Base-by-base conservation (phyloP, 2,329 filamentous ascomycete species). In the Gnomoniopsis smithogilvyi region DNA sequence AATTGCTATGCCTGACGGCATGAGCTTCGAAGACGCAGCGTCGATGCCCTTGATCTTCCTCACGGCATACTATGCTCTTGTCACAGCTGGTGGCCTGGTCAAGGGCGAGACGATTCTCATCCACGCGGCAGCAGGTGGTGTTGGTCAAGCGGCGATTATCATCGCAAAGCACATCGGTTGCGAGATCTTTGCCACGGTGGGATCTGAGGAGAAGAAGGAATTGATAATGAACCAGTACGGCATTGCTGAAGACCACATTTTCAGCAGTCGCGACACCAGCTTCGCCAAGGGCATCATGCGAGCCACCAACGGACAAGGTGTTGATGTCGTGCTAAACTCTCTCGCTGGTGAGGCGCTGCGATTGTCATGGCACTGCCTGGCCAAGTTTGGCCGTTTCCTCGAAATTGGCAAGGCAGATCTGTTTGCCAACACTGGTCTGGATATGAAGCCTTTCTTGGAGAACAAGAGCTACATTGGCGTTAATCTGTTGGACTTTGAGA, bases 291-390 rank as follows among this genome's bases (percentile, higher is more conserved):
- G 64, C 15, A 57, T 72, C 6, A 59, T 58, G 51, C 54, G 60
- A 11, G 59, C 61, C 6, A 72, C 69, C 17, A 51, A 55, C 52
- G 64, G 65, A 12, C 53, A 59, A 3, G 70, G 70, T 34, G 69
- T 71, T 11, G 68, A 72, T 56, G 62, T 69, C 10, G 65, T 70
- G 11, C 58, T 72, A 10, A 72, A 72, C 64, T 68, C 67, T 11
- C 62, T 71, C 10, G 58, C 68, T 3, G 67, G 67, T 21, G 69
- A 72, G 30, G 49, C 66, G 1, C 61, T 74, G 0, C 65, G 63
- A 2, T 64, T 66, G 2, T 68, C 56, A 2, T 64, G 63, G 63
- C 45, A 59, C 45, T 62, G 59, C 46, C 45, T 64, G 14, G 63
- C 61, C 17, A 55, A 56, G 30, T 61, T 61, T 12, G 63, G 63